Evolutionary conservation across 805 yeast species (phyloP).

Genomic region (Cyberlindnera mississippiensis): DNA sequence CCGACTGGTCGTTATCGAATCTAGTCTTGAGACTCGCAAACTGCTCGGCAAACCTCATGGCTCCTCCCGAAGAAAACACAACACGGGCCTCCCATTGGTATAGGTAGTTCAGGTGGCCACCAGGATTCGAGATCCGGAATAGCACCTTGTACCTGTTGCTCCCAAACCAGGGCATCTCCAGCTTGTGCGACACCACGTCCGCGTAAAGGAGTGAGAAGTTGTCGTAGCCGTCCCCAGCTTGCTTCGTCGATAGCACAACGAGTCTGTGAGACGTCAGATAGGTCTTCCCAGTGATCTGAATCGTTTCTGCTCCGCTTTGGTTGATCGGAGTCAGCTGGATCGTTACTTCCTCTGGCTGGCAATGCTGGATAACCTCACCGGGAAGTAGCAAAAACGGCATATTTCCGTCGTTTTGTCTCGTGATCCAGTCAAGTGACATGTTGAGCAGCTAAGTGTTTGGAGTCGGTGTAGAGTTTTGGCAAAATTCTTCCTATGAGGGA

Average conservation of each 20-base stretch:
- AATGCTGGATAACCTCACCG: conserved; percentile 18
- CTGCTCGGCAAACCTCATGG: conserved; percentile 36
- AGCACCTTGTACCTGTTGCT: conserved; percentile 44
- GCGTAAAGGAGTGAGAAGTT: conserved; percentile 38
- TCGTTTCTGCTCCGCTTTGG: conserved; percentile 23
- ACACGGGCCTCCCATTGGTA: conserved; percentile 37
- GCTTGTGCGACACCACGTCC: conserved; percentile 31
- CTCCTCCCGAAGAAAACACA: conserved; percentile 46
- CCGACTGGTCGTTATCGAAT: conserved; percentile 41
- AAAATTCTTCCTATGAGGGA: too few species aligned
- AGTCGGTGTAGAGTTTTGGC: too few species aligned
- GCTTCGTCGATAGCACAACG: conserved; percentile 28
- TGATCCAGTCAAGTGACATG: conserved; percentile 32
- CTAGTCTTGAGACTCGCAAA: conserved; percentile 35
- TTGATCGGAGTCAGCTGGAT: conserved; percentile 20
- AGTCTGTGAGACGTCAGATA: conserved; percentile 41
- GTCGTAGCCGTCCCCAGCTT: conserved; percentile 15
- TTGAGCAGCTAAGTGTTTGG: too few species aligned
- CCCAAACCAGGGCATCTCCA: conserved; percentile 52
- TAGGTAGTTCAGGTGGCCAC: conserved; percentile 33
- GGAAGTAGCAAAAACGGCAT: conserved; percentile 28
- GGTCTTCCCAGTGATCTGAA: conserved; percentile 32
- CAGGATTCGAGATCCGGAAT: conserved; percentile 33
- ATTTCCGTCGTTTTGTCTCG: conserved; percentile 12
- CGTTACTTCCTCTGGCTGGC: conserved; percentile 15